A percentile compares a stretch with the other conserved stretches of the same genome.
phyloP scores from a whole-genome alignment of 2,329 filamentous ascomycete genomes.

The Pseudogymnoascus destructans region DNA sequence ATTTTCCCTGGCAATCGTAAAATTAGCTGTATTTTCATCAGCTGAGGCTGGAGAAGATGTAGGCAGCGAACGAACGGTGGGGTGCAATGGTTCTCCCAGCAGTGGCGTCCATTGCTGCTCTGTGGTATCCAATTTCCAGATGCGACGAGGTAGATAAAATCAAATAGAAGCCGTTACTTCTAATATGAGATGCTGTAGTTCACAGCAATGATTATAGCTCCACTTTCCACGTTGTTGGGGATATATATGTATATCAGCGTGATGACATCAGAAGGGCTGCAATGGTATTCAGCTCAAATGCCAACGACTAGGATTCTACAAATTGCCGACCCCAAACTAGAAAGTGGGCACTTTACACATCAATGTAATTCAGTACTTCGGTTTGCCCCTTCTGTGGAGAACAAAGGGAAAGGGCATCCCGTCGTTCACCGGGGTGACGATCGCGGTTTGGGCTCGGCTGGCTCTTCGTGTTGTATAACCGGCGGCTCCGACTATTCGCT shows the following conservation, averaged over 20 bases:
- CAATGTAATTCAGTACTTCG: neutral
- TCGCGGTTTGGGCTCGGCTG: neutral
- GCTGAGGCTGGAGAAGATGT: neutral
- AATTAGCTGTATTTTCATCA: constrained; percentile 17
- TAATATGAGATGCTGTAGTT: neutral
- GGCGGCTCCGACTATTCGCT: neutral
- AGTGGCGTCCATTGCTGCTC: neutral
- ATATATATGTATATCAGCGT: neutral
- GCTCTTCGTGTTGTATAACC: neutral
- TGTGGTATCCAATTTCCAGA: neutral
- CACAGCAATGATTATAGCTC: neutral
- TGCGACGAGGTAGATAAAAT: too few relatives aligned
- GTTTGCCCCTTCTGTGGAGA: neutral
- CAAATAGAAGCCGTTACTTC: neutral
- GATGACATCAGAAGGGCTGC: neutral
- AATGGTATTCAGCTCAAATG: neutral
- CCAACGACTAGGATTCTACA: neutral
- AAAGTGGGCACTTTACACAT: neutral
- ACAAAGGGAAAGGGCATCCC: neutral
- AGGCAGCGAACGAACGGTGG: neutral
- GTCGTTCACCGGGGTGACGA: neutral
- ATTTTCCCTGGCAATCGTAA: constrained; percentile 18
- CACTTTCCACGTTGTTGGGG: neutral
- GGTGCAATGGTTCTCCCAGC: neutral
- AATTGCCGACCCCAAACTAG: neutral